Percentiles rank a stretch among this genome's conserved stretches.
phyloP scores from a whole-genome alignment of 2,329 filamentous ascomycete genomes.

The Arthroderma sp. region DNA sequence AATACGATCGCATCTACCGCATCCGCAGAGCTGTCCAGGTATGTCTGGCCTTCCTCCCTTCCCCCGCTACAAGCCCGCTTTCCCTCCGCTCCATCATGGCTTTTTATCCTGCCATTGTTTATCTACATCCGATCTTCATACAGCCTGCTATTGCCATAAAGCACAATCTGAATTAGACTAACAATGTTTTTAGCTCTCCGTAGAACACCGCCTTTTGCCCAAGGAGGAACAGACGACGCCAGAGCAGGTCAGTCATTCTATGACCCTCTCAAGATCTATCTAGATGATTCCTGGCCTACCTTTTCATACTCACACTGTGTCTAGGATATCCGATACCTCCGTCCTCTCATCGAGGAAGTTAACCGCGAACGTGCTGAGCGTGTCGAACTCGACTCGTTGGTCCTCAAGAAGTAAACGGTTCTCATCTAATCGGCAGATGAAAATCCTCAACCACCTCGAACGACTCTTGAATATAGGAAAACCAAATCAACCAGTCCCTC shows the following conservation, averaged over 20 bases:
- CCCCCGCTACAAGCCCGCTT: not conserved
- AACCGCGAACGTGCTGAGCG: constrained; percentile 55
- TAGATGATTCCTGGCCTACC: not conserved
- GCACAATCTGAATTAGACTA: not conserved
- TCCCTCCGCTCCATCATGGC: not conserved
- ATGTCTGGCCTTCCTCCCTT: constrained; percentile 13
- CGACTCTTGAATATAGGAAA: too few relatives aligned
- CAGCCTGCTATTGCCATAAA: not conserved
- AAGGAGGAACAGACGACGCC: constrained; percentile 54
- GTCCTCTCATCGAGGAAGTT: constrained; percentile 54
- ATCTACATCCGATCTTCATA: not conserved
- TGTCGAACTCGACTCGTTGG: constrained; percentile 54
- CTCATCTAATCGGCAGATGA: not conserved
- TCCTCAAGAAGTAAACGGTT: constrained; percentile 32
- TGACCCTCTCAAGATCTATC: not conserved
- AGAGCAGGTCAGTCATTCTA: constrained; percentile 42
- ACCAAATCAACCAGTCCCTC: not conserved
- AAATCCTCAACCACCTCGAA: too few relatives aligned
- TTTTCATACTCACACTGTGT: constrained; percentile 14
- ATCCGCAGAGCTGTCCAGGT: constrained; percentile 91
- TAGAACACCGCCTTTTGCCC: constrained; percentile 52
- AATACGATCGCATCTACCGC: constrained; percentile 95
- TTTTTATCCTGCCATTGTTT: not conserved
- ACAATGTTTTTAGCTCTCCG: constrained; percentile 42
- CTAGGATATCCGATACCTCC: constrained; percentile 55